Evolutionary conservation across 371 early-diverging fungal species (phyloP), one percentile per base, ranked within the genome.

Genomic region (Apophysomyces variabilis): DNA sequence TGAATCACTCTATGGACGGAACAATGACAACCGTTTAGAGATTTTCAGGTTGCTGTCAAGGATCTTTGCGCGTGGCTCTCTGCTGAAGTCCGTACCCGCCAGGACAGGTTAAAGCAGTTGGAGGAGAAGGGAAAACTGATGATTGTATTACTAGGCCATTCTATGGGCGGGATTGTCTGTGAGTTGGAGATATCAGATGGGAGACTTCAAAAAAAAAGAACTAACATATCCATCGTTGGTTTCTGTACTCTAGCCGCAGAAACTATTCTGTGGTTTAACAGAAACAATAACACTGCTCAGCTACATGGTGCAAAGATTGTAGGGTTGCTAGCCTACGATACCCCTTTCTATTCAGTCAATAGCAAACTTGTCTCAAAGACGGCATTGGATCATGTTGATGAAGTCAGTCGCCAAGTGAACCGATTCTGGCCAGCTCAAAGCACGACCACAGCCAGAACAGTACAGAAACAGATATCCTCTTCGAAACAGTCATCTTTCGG

Each of bases 151-250:
- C 54, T 79, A 9, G 89, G 87, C 0, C 89, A 88, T 61, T 87
- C 87, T 1, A 87, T 88, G 86, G 89, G 89, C 54, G 89, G 89
- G 36, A 74, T 88, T 64, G 86, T 88, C 4, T 81, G 88, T 88
- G 85, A 75, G 77, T 61, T 14, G 32, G 21, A 32, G 16, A 36
- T 13, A 16, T 26, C 8, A 35, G 32, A 37, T 37, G 14, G 2
- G 36, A 36, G 16, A 50, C 36, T 41, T 13, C 16, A 39, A 26
- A 26, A 26, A 41, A 41, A 41, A 41, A 13, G 41, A 11, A 8
- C 13, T 13, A 13, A 13, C 13, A 13, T 35, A 35, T 44, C 32
- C 41, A 62, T 12, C 7, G 7, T 11, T 3, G 16, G 38, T n/a
- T 39, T 26, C 32, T 26, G 32, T 26, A 26, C 3, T 46, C 1